Base-by-base conservation (phyloP, 768 basidiomycete species). In the Trametes maxima region DNA sequence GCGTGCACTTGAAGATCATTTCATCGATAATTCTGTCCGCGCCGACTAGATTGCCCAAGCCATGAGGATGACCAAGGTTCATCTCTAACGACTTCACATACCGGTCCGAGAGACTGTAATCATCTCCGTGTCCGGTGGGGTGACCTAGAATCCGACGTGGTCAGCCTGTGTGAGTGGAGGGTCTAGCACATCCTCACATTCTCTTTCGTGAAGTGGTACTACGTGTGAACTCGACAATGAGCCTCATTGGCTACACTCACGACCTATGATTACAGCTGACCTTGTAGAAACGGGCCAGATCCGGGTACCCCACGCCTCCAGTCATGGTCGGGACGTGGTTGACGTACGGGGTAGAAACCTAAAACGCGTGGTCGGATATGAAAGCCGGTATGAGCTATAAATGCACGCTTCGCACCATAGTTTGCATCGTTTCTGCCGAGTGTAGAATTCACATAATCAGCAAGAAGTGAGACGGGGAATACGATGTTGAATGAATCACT, bases 261-360 rank as follows among this genome's bases (percentile, higher is more conserved):
- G 2, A 12, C 16, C 21, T 22, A 10, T 7, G 2, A 11, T 35
- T 10, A 19, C 28, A 28, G 35, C 69, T 53, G 25, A 75, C 76
- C 70, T 78, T 78, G 68, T 82, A 83, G 66, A 82, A 81, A n/a
- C 75, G 74, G 17, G 77, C 73, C 16, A 81, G 67, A 6, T 77
- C 74, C n/a, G 74, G 68, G 43, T 74, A 69, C 3, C 78, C 81
- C 19, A 80, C 71, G 17, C 79, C 81, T 19, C 82, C 81, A 2
- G 78, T 82, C 74, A 81, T 71, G 7, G 80, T 82, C 11, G 82
- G 68, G 19, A 77, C 67, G 54, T 74, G 75, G 54, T 75, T 77
- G 21, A 78, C 77, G 59, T 79, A 81, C 19, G 77, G 78, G 19
- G 76, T 73, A 13, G 69, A 46, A 17, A 80, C 77, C 79, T 78